phyloP scores from a whole-genome alignment of 2,329 filamentous ascomycete genomes.

The Arthrobotrys pseudoclavata region DNA sequence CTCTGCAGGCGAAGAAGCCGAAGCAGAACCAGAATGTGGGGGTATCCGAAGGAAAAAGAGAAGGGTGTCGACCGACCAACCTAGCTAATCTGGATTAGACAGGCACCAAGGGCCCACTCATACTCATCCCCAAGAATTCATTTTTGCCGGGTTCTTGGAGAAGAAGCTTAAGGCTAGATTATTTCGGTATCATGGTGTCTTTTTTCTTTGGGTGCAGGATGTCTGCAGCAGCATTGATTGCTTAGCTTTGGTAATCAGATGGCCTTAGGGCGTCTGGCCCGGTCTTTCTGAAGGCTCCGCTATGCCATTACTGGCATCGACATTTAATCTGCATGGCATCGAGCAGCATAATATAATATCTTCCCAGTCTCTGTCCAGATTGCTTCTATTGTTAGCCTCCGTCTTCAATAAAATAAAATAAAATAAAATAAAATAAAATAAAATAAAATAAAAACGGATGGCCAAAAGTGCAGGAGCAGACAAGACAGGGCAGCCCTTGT shows the following conservation, averaged over 20 bases:
- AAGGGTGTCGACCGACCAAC: slow-evolving; percentile 24
- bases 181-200: background rate
- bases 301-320: background rate
- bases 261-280: background rate
- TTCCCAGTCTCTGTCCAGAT: background rate
- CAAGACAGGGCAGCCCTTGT: background rate
- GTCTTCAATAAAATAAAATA: background rate
- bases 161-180: background rate
- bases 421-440: background rate
- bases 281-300: background rate
- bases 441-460: background rate
- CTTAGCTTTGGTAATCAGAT: background rate
- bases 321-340: background rate
- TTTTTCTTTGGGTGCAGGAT: background rate
- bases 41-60: slow-evolving; percentile 13
- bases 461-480: slow-evolving; percentile 7
- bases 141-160: background rate
- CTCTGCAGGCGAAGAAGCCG: slow-evolving; percentile 3
- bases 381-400: background rate
- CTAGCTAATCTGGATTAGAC: slow-evolving; percentile 16
- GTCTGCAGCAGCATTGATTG: background rate
- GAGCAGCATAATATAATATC: background rate
- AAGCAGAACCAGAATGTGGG: slow-evolving; percentile 12
- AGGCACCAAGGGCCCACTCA: background rate
- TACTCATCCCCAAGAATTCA: background rate